Base-by-base conservation (phyloP, 2,329 filamentous ascomycete genomes). In the Colletotrichum cereale region DNA sequence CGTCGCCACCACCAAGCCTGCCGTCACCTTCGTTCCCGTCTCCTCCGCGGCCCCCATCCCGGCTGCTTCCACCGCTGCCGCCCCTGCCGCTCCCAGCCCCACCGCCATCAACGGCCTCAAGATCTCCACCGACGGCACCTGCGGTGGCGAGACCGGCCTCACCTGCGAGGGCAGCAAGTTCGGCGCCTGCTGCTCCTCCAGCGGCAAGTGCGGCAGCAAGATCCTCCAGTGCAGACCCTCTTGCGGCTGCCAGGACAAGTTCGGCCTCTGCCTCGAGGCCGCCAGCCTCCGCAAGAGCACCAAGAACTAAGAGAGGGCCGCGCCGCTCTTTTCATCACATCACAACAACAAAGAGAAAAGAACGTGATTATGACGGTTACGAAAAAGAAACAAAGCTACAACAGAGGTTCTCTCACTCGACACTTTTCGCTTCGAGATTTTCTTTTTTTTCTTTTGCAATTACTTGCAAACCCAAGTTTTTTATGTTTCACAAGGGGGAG, bases 171-270 rank as follows among this genome's bases (percentile, higher is more conserved):
- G 82, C n/a, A 83, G 81, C 71, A 60, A 73, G 12, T 84, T 81
- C 66, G 84, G 84, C 2, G 75, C 81, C 67, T 85, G 85, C 78
- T 86, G 84, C 78, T 84, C 82, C 21, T 77, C 75, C 66, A 76
- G 77, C 73, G 77, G 82, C 58, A 79, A 78, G 75, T 86, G 85
- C 66, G 81, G 82, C 7, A 77, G 75, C 52, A 79, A 78, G 73
- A 76, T 75, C 42, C 75, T 77, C 38, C 79, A 82, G 70, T 84
- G 83, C 73, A 77, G 77, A 29, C 60, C 60, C 2, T 62, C 60
- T 14, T 79, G 77, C 48, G 80, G 79, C 18, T 84, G 82, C 74
- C 79, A 83, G 75, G 65, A 72, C 11, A 75, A 64, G n/a, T 83
- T 81, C 73, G 81, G 81, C 21, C 72, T 76, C 40, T 84, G 82